Percentiles rank a stretch among this genome's conserved stretches.
phyloP scores from a whole-genome alignment of 108 stramenopile species.

The Nannochloropsis salina region DNA sequence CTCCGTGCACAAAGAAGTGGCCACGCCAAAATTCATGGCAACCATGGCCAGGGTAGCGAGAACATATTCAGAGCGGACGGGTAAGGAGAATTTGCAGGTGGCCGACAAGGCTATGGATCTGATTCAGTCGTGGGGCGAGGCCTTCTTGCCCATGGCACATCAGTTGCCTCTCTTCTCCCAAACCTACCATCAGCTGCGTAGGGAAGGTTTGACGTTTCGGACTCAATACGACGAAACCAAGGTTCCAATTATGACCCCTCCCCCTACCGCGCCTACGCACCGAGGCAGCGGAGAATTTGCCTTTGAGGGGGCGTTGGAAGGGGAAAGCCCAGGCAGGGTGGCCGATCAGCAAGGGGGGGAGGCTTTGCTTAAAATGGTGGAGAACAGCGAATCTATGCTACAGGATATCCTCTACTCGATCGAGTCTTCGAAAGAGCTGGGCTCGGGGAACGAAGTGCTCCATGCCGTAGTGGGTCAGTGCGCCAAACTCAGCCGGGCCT shows the following conservation, averaged over 20 bases:
- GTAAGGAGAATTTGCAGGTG: conserved; percentile 12
- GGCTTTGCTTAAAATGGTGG: background rate
- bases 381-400: background rate
- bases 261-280: background rate
- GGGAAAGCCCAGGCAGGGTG: background rate
- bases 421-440: background rate
- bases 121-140: conserved; percentile 51
- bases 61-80: background rate
- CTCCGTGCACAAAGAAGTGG: conserved; percentile 37
- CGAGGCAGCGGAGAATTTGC: background rate
- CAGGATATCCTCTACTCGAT: conserved; percentile 5
- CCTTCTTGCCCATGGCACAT: conserved; percentile 38
- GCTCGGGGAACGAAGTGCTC: background rate
- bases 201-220: conserved; percentile 34
- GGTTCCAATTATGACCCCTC: conserved; percentile 35
- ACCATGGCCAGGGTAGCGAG: conserved; percentile 30
- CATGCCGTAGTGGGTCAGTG: background rate
- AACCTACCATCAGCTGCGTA: conserved; percentile 40
- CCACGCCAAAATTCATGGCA: conserved; percentile 40
- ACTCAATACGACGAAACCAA: conserved; percentile 38
- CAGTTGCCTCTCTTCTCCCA: conserved; percentile 42
- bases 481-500: background rate
- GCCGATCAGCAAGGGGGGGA: background rate
- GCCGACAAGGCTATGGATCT: conserved; percentile 46
- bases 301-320: background rate